Evolutionary conservation across 2,329 filamentous ascomycete genomes (phyloP).

Genomic region (Verticillium zaregamsianum): DNA sequence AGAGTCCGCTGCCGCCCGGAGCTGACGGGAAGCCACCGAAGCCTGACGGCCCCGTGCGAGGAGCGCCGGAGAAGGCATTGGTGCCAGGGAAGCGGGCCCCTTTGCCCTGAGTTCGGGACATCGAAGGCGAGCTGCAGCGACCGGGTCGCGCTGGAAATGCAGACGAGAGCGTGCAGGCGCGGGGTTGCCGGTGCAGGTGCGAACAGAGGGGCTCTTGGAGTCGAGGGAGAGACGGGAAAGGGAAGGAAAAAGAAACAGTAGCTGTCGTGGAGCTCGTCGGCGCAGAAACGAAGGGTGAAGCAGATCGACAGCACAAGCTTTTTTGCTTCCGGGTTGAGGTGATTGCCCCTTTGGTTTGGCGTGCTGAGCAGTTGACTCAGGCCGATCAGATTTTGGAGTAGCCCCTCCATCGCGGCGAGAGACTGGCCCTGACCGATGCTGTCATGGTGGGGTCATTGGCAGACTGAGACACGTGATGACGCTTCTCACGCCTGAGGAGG

Average conservation of each 20-base stretch:
- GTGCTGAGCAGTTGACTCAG: constrained; percentile 2
- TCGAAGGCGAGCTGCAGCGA: not conserved
- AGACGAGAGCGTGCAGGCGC: not conserved
- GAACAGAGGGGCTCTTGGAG: not conserved
- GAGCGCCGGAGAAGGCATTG: constrained; percentile 7
- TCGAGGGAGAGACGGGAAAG: not conserved
- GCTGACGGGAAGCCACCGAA: constrained; percentile 39
- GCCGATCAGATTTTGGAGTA: constrained; percentile 1
- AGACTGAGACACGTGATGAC: constrained; percentile 15
- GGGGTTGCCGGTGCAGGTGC: not conserved
- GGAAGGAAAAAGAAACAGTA: not conserved
- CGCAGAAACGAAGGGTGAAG: not conserved
- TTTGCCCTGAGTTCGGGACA: constrained; percentile 13
- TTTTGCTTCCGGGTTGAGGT: not conserved
- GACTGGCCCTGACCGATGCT: constrained; percentile 1
- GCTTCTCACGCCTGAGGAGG: constrained; percentile 13
- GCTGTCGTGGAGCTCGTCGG: not conserved
- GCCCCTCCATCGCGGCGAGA: not conserved
- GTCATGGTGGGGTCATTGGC: constrained; percentile 1
- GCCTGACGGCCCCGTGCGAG: constrained; percentile 8
- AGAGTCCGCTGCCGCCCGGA: constrained; percentile 53
- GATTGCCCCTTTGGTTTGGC: not conserved
- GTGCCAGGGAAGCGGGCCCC: constrained; percentile 8
- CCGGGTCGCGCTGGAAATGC: not conserved
- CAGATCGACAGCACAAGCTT: not conserved